Base-by-base conservation (phyloP, 1,284 basidiomycete genomes). In the Athelia psychrophila region DNA sequence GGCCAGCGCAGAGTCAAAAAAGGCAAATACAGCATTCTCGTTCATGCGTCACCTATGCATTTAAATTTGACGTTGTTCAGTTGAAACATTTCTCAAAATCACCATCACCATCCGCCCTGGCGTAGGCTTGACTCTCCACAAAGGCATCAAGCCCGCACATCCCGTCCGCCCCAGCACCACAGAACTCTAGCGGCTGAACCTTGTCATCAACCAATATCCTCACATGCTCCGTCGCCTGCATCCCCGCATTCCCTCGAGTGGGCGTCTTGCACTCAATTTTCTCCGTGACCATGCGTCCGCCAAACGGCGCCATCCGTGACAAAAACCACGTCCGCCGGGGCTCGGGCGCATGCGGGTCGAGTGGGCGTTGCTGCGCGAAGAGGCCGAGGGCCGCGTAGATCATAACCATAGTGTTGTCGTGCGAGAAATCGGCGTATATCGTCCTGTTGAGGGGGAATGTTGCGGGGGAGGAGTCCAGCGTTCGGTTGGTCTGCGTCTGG, bases 391-490 rank as follows among this genome's bases (percentile, higher is more conserved):
- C 87, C n/a, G 83, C 67, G 51, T 83, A 84, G 53, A 93, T 86
- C 38, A 88, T 82, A 33, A 89, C 73, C 80, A 94, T 88, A 60
- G 88, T 75, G 65, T 91, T 86, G 64, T 93, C 91, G 64, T 93
- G 89, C 20, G 88, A 84, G 65, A 93, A 92, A 66, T 93, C 91
- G 19, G 78, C 83, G 58, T 87, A 91, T 48, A 90, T 61, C 2
- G 73, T 75, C 44, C 80, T 77, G 58, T 83, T 63, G 12, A 91
- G 75, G 9, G 93, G 92, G 69, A 95, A 95, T 0, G 88, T 91
- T 2, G 59, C 58, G 0, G 83, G 80, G 12, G 80, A 75, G 2
- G 69, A 58, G 61, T 90, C 84, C 27, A 95, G 78, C 1, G 92
- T 95, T n/a, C 69, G 67, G 67, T 94, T 94, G 3, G 87, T 90